A percentile compares a stretch with the other conserved stretches of the same genome.
Conservation (phyloP, 23 red algal species). For the Gracilaria gracilis region DNA sequence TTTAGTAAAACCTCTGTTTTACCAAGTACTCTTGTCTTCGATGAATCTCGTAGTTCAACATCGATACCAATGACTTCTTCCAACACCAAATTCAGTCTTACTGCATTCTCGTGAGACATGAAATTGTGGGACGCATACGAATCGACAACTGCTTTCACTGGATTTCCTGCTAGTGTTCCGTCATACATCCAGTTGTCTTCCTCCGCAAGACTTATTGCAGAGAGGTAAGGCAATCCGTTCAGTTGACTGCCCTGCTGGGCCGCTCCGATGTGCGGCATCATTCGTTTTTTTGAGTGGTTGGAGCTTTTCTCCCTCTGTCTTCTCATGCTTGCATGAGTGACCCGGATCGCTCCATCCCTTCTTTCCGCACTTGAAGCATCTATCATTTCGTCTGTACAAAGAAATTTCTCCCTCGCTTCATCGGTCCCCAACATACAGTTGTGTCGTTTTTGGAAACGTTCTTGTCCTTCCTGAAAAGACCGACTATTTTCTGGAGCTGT, state of each 20-base stretch:
- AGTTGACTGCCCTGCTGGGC: conserved; percentile 14
- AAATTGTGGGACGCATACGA: conserved; percentile 23
- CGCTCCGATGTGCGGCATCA: conserved; percentile 25
- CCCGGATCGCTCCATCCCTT: conserved; percentile 26
- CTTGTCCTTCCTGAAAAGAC: neutral
- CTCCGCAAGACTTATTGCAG: conserved; percentile 17
- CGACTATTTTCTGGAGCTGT: neutral
- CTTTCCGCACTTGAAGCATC: conserved; percentile 42
- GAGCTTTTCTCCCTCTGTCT: neutral
- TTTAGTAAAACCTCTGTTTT: neutral
- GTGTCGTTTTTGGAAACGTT: neutral
- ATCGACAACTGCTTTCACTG: conserved; percentile 21
- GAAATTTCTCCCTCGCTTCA: neutral
- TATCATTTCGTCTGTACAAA: conserved; percentile 45
- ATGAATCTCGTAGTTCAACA: conserved; percentile 23
- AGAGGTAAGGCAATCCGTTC: conserved; percentile 11
- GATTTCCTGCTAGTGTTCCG: conserved; percentile 11
- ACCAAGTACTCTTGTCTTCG: conserved; percentile 7
- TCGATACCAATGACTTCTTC: neutral
- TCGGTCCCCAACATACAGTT: conserved; percentile 4
- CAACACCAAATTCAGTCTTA: neutral
- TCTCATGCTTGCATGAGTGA: conserved; percentile 1
- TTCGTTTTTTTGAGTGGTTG: conserved; percentile 50
- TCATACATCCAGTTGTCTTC: conserved; percentile 41
- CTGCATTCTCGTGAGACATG: neutral